A percentile compares a stretch with the other conserved stretches of the same genome.
phyloP scores from a whole-genome alignment of 1,284 basidiomycete species.

The Rhodotorula sp. region DNA sequence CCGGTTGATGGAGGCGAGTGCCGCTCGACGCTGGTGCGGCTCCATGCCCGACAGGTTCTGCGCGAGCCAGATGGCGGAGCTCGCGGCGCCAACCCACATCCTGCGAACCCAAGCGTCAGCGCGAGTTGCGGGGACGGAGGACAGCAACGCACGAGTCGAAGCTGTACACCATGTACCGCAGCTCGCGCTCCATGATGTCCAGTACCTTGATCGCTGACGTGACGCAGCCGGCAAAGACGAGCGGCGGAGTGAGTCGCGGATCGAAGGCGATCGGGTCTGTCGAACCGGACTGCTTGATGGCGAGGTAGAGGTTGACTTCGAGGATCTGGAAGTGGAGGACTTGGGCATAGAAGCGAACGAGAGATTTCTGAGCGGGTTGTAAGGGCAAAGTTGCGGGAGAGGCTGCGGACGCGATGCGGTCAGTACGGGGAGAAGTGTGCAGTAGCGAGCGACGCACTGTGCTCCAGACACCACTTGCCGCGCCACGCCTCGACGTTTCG shows the following conservation, averaged over 20 bases:
- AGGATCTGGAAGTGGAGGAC: conserved; percentile 21
- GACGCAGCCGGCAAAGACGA: conserved; percentile 9
- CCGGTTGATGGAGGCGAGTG: neutral
- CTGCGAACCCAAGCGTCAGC: neutral
- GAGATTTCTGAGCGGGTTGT: neutral
- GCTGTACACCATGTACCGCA: conserved; percentile 9
- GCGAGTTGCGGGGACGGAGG: neutral
- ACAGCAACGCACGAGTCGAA: conserved; percentile 1
- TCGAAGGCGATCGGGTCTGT: neutral
- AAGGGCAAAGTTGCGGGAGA: conserved; percentile 1
- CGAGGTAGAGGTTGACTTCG: conserved; percentile 22
- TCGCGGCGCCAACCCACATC: conserved; percentile 14
- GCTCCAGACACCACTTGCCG: conserved; percentile 5
- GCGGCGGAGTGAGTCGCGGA: neutral
- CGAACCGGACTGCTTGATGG: conserved; percentile 2
- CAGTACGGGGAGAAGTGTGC: neutral
- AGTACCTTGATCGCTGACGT: conserved; percentile 10
- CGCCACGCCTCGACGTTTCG: conserved; percentile 7
- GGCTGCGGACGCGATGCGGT: neutral
- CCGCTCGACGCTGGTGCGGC: neutral
- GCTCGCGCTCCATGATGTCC: conserved; percentile 7
- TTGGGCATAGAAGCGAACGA: conserved; percentile 13
- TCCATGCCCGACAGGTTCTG: conserved; percentile 22
- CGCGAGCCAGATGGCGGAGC: conserved; percentile 18
- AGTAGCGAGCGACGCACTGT: neutral